Conservation (phyloP, 129 eudicot genomes). For the Tanacetum coccineum region DNA sequence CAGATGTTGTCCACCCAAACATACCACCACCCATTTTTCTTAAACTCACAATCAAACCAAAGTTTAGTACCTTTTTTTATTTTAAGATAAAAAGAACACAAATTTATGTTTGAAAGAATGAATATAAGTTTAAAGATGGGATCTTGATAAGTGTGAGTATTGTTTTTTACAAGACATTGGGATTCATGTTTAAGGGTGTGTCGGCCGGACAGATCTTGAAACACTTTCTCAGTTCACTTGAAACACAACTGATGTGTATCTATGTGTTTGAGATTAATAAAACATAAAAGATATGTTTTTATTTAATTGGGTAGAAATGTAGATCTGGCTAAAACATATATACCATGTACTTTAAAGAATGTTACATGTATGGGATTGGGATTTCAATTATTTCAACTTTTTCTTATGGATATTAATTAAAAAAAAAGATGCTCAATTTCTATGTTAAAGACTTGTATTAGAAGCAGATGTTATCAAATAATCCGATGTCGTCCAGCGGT, state of each 20-base stretch:
- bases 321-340: neutral
- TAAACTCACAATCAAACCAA: neutral
- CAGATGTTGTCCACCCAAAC: slow-evolving; percentile 15
- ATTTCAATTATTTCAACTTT: no score
- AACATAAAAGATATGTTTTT: neutral
- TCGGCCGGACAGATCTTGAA: slow-evolving; percentile 6
- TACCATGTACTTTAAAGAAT: neutral
- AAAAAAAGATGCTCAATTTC: no score
- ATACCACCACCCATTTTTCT: slow-evolving; percentile 30
- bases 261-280: neutral
- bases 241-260: neutral
- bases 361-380: neutral
- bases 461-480: no score
- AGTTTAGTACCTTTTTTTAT: neutral
- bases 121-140: neutral
- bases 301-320: neutral
- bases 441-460: no score
- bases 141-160: neutral
- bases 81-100: neutral
- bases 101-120: neutral
- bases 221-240: neutral
- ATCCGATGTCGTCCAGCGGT: slow-evolving; percentile 85
- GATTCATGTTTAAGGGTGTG: slow-evolving; percentile 16
- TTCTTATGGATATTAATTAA: no score
- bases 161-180: slow-evolving; percentile 2